A percentile compares a stretch with the other conserved stretches of the same genome.
These are phyloP conservation scores for Cystofilobasidium ferigula DNA, from an alignment of 768 basidiomycete genomes.

Conservation along the genomic window DNA sequence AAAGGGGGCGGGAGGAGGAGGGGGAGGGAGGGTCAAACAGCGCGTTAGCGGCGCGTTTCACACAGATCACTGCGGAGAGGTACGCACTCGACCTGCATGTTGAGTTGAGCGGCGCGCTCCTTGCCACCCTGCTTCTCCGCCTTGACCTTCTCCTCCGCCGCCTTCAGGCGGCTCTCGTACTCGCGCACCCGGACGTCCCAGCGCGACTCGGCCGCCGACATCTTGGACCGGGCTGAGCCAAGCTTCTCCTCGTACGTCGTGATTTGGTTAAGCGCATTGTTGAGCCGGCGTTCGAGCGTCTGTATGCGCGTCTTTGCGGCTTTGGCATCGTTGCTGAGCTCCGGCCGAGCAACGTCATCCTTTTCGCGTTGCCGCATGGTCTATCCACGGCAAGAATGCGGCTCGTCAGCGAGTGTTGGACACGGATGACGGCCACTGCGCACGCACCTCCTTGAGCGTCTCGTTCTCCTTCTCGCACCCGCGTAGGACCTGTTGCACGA, in stretches of 20 bases:
- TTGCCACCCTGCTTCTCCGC: slow-evolving; percentile 87
- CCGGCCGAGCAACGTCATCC: slow-evolving; percentile 53
- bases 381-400: background rate
- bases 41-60: no score
- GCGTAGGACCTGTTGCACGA: slow-evolving; percentile 33
- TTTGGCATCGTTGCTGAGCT: slow-evolving; percentile 50
- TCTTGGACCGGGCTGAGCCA: slow-evolving; percentile 60
- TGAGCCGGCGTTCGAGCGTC: slow-evolving; percentile 79
- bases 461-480: slow-evolving; percentile 71
- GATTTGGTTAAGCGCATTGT: slow-evolving; percentile 73
- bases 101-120: slow-evolving; percentile 46
- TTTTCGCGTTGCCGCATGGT: slow-evolving; percentile 44
- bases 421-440: slow-evolving; percentile 53
- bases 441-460: slow-evolving; percentile 67
- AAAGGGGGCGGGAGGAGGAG: background rate
- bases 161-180: slow-evolving; percentile 67
- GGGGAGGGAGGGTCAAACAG: slow-evolving; percentile 9
- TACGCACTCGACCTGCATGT: slow-evolving; percentile 43
- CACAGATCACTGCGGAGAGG: no score
- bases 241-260: slow-evolving; percentile 73
- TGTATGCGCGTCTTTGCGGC: slow-evolving; percentile 48
- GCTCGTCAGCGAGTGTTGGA: no score
- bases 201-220: slow-evolving; percentile 60
- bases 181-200: slow-evolving; percentile 95
- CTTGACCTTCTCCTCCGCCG: slow-evolving; percentile 84